Percentiles rank a stretch among this genome's conserved stretches.
Conservation (phyloP, 768 basidiomycete species). For the Paxillus ammoniavirescens region DNA sequence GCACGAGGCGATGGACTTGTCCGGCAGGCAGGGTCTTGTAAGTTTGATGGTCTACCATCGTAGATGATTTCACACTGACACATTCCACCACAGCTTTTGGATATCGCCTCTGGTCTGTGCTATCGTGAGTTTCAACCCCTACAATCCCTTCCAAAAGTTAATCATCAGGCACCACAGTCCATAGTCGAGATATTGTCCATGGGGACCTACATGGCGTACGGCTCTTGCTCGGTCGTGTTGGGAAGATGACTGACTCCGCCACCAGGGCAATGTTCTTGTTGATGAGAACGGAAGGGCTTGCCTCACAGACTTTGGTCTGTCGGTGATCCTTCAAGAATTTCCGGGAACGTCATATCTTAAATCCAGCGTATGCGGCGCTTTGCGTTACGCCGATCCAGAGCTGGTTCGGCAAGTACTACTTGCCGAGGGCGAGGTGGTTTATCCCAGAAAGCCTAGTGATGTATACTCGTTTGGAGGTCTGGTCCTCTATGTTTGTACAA, state of each 20-base stretch:
- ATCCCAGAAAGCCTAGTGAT: neutral
- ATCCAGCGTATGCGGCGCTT: slow-evolving; percentile 33
- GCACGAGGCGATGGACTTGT: neutral
- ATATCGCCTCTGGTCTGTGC: slow-evolving; percentile 20
- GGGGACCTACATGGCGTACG: slow-evolving; percentile 38
- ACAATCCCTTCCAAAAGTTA: neutral
- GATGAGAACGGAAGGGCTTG: slow-evolving; percentile 38
- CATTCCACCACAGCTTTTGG: slow-evolving; percentile 12
- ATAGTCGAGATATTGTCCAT: slow-evolving; percentile 26
- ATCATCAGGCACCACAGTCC: slow-evolving; percentile 11
- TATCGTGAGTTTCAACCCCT: slow-evolving; percentile 15
- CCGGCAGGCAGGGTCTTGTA: slow-evolving; percentile 11
- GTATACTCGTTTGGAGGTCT: slow-evolving; percentile 29
- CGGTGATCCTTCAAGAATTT: slow-evolving; percentile 10
- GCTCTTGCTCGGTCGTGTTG: neutral
- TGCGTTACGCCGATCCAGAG: slow-evolving; percentile 42
- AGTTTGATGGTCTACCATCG: neutral
- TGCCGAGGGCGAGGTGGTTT: neutral
- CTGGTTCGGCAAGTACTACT: neutral
- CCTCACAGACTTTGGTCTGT: slow-evolving; percentile 49
- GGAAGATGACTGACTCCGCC: neutral
- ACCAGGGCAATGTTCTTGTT: slow-evolving; percentile 43
- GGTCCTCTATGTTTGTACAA: neutral
- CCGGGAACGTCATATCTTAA: slow-evolving; percentile 13
- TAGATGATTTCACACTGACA: neutral